Evolutionary conservation across 345 rosid genomes (phyloP).

Genomic region (Luvunga scandens): DNA sequence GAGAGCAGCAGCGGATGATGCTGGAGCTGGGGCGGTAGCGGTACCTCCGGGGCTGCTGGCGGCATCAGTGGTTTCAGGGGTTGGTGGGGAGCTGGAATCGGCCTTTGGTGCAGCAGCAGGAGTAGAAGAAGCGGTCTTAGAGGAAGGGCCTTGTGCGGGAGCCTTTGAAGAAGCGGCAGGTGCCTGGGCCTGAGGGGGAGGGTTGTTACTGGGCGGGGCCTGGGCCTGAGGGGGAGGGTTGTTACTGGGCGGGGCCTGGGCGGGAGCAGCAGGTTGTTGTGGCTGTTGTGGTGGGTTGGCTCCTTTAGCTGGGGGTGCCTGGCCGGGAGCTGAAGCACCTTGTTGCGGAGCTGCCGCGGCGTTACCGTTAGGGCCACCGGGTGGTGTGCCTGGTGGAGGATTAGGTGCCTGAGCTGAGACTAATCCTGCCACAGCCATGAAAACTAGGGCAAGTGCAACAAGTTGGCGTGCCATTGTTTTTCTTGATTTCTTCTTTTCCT

Average conservation of each 20-base stretch:
- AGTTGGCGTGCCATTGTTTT: slow-evolving; percentile 7
- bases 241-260: not conserved
- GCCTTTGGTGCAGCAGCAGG: slow-evolving; percentile 14
- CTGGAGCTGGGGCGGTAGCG: slow-evolving; percentile 6
- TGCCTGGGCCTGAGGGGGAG: not conserved
- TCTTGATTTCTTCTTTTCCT: too few relatives aligned
- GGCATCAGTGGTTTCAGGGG: slow-evolving; percentile 11
- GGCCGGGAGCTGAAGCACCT: not conserved
- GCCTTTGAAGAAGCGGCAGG: not conserved
- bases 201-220: not conserved
- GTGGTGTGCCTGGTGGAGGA: not conserved
- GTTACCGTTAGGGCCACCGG: too few relatives aligned
- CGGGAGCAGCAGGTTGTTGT: slow-evolving; percentile 11
- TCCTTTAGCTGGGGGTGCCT: not conserved
- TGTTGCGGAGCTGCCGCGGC: slow-evolving; percentile 4
- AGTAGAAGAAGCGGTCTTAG: slow-evolving; percentile 18
- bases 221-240: not conserved
- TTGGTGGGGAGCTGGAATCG: slow-evolving; percentile 16
- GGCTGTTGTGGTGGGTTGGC: not conserved
- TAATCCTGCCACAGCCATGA: slow-evolving; percentile 23
- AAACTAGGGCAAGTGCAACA: not conserved
- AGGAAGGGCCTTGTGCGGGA: not conserved
- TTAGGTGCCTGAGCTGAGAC: slow-evolving; percentile 37
- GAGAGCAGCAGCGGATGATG: not conserved
- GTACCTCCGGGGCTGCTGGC: slow-evolving; percentile 10